A percentile compares a stretch with the other conserved stretches of the same genome.
phyloP scores from a whole-genome alignment of 2,329 filamentous ascomycete genomes.

The Chrysoporthe cubensis region DNA sequence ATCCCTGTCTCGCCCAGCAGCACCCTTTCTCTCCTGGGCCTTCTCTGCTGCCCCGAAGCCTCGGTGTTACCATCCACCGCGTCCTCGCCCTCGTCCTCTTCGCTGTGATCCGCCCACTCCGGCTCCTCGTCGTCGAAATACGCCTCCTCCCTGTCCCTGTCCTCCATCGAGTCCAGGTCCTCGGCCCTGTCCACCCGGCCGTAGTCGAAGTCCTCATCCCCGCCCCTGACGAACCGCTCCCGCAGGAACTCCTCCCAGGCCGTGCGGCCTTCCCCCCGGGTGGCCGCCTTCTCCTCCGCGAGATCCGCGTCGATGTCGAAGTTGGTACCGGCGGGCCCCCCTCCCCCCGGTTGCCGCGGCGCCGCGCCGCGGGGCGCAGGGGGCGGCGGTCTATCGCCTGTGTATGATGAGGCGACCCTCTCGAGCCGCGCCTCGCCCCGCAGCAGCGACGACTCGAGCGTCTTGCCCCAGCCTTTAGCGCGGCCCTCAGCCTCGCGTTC shows the following conservation, averaged over 20 bases:
- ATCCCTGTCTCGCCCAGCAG: conserved; percentile 68
- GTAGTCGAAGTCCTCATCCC: conserved; percentile 82
- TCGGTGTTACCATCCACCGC: conserved; percentile 32
- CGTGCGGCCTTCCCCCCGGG: conserved; percentile 67
- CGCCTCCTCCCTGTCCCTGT: conserved; percentile 67
- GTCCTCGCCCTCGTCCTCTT: conserved; percentile 32
- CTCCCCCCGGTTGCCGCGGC: background rate
- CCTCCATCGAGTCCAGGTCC: conserved; percentile 67
- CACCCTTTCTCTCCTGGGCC: conserved; percentile 30
- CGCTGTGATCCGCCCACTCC: conserved; percentile 59
- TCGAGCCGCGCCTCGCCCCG: conserved; percentile 77
- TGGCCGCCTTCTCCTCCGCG: conserved; percentile 50
- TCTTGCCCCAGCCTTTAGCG: conserved; percentile 76
- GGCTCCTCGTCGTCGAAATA: conserved; percentile 84
- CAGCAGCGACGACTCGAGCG: conserved; percentile 76
- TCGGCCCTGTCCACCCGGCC: conserved; percentile 70
- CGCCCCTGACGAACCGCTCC: conserved; percentile 73
- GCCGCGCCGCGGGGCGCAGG: background rate
- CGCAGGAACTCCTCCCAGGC: conserved; percentile 76
- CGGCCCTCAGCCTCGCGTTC: conserved; percentile 77
- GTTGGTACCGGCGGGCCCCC: conserved; percentile 8
- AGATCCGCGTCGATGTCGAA: conserved; percentile 53
- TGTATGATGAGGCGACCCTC: conserved; percentile 46
- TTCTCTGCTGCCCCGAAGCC: conserved; percentile 31
- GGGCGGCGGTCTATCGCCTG: conserved; percentile 41